Conservation (phyloP, 78 protist genomes). For the Isochrysis galbana region DNA sequence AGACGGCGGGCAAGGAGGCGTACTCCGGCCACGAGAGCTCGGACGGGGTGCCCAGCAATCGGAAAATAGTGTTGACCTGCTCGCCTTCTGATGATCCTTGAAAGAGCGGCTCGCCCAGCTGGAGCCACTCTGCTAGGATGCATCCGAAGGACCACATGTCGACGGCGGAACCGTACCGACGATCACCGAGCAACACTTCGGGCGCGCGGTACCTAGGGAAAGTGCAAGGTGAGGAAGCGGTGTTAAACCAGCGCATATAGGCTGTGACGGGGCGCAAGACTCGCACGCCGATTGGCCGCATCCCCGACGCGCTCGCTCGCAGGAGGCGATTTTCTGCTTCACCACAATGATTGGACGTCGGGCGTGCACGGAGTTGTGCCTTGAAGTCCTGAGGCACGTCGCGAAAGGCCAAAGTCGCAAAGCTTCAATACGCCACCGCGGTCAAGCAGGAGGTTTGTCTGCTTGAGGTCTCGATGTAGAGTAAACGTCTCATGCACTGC, state of each 20-base stretch:
- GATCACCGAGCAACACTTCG: constrained; percentile 49
- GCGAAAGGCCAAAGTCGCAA: constrained; percentile 61
- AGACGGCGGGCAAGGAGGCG: too few relatives aligned
- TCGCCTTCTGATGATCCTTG: background rate
- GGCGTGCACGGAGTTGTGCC: background rate
- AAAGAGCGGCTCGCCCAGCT: background rate
- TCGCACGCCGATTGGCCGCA: too few relatives aligned
- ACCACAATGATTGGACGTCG: constrained; percentile 44
- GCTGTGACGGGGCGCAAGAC: too few relatives aligned
- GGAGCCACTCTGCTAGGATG: constrained; percentile 38
- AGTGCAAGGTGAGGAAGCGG: too few relatives aligned
- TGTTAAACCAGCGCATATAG: too few relatives aligned
- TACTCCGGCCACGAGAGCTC: too few relatives aligned
- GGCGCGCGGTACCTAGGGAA: constrained; percentile 58
- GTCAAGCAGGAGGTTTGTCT: constrained; percentile 47
- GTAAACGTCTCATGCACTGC: constrained; percentile 26
- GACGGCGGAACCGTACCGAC: background rate
- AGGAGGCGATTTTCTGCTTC: too few relatives aligned
- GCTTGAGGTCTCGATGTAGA: constrained; percentile 58
- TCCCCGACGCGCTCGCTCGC: too few relatives aligned
- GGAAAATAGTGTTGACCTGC: background rate
- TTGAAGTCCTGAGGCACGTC: background rate
- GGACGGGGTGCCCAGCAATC: too few relatives aligned
- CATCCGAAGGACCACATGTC: constrained; percentile 52
- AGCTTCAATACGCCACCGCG: constrained; percentile 44